Conservation (phyloP, 2,329 filamentous ascomycete species). For the Claviceps humidiphila region DNA sequence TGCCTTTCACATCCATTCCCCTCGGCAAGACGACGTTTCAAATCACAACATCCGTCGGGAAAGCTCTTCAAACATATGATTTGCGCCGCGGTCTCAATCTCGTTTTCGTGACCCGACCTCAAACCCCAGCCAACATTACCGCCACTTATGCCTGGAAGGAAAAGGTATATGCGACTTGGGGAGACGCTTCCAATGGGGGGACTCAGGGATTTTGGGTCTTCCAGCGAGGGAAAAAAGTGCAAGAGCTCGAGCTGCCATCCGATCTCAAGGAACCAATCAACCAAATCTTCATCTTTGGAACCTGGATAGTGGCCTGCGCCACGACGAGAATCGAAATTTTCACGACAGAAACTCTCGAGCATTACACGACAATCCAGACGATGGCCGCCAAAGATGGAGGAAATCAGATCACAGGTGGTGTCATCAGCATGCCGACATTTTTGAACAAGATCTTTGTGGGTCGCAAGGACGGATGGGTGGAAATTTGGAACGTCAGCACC, state of each 20-base stretch:
- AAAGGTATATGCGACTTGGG: slow-evolving; percentile 81
- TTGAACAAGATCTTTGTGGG: slow-evolving; percentile 93
- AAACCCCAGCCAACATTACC: slow-evolving; percentile 76
- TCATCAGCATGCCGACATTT: slow-evolving; percentile 86
- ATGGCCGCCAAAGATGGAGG: slow-evolving; percentile 42
- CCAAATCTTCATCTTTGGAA: slow-evolving; percentile 71
- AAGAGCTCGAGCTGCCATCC: slow-evolving; percentile 55
- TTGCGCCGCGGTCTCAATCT: slow-evolving; percentile 79
- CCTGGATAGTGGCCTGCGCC: slow-evolving; percentile 78
- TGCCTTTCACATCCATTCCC: slow-evolving; percentile 81
- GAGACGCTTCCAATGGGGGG: slow-evolving; percentile 39
- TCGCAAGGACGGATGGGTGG: slow-evolving; percentile 73
- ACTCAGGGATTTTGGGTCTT: slow-evolving; percentile 74
- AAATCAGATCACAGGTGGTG: slow-evolving; percentile 60
- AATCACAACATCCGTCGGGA: slow-evolving; percentile 87
- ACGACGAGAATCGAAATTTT: slow-evolving; percentile 72
- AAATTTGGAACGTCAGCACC: slow-evolving; percentile 95
- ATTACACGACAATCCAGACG: slow-evolving; percentile 73
- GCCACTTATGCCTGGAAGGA: slow-evolving; percentile 82
- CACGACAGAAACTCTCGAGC: slow-evolving; percentile 70
- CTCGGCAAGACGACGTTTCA: slow-evolving; percentile 93
- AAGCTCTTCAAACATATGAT: slow-evolving; percentile 90
- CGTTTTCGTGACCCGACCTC: slow-evolving; percentile 82
- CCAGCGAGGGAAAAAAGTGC: slow-evolving; percentile 76
- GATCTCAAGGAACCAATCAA: slow-evolving; percentile 58